Base-by-base conservation (phyloP, 1,284 basidiomycete species). In the Flammula alnicola region DNA sequence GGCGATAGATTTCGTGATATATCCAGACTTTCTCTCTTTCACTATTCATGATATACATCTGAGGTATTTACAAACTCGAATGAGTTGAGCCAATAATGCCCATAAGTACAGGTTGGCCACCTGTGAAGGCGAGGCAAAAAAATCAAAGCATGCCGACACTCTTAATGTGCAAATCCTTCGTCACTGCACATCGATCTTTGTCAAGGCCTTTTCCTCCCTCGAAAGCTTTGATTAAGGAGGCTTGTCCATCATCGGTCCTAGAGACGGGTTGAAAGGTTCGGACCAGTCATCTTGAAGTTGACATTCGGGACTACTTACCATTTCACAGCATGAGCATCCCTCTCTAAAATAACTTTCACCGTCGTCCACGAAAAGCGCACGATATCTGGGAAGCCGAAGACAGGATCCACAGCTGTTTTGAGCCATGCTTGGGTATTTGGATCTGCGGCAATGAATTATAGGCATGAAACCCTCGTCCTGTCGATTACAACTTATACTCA, bases 351-450 rank as follows among this genome's bases (percentile, higher is more conserved):
- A 1, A 93, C 83, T 64, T 95, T 96, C 53, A 95, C 84, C 0
- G 96, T 98, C 1, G 91, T 87, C 96, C 96, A 99, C 5, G 92
- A 95, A 72, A 99, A 99, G 10, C 97, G 83, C 4, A 88, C 95
- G 37, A 98, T 74, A 9, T 85, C 89, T 0, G 95, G 95, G 66
- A 87, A 98, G 2, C 96, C 96, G 66, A 99, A 99, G 1, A 94
- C 89, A 1, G 88, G 88, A 51, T 98, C 90, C 12, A 98, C 64
- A 2, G 88, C 80, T 3, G 77, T 69, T 57, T 83, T 83, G 16
- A 99, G 76, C 86, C 91, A 99, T 0, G 84, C 84, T 61, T 95
- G 85, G 0, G 96, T 98, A 61, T 90, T 93, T 0, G 97, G 96
- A 68, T 99, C 96, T 87, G 64, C 20, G 42, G 50, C 38, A 11